phyloP scores from a whole-genome alignment of 306 rosid species.

The Quercus aquifolioides region DNA sequence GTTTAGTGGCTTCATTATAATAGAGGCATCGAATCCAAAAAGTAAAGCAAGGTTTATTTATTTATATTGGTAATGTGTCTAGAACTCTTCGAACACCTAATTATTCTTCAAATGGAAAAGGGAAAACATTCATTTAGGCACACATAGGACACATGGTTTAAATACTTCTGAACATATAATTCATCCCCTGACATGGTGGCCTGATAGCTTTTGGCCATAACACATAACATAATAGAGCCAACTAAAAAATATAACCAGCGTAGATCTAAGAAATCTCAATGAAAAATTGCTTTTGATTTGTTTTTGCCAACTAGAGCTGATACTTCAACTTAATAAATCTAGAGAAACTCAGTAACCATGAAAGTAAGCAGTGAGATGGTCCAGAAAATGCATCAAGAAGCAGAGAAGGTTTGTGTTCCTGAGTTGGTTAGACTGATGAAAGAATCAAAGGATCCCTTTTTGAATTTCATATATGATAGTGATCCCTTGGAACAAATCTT shows the following conservation, averaged over 20 bases:
- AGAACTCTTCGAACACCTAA: too few relatives aligned
- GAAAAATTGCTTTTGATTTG: too few relatives aligned
- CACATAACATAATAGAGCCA: neutral
- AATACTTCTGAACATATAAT: neutral
- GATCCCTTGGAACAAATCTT: too few relatives aligned
- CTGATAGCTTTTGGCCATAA: neutral
- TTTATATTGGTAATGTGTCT: too few relatives aligned
- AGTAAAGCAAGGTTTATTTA: too few relatives aligned
- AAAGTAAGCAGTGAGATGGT: too few relatives aligned
- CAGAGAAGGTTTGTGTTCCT: too few relatives aligned
- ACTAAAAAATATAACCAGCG: neutral
- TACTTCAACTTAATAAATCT: too few relatives aligned
- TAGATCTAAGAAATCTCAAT: too few relatives aligned
- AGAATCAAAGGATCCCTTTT: conserved; percentile 73
- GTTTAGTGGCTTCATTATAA: neutral
- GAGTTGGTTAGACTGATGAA: conserved; percentile 3
- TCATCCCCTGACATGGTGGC: neutral
- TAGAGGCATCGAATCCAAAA: neutral
- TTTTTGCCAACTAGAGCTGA: too few relatives aligned
- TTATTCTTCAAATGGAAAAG: neutral
- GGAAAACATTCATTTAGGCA: neutral
- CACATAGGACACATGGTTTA: neutral
- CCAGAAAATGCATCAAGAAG: too few relatives aligned
- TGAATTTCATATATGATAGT: neutral
- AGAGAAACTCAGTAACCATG: too few relatives aligned